phyloP scores from a whole-genome alignment of 2,329 filamentous ascomycete species.

The Venturia effusa region DNA sequence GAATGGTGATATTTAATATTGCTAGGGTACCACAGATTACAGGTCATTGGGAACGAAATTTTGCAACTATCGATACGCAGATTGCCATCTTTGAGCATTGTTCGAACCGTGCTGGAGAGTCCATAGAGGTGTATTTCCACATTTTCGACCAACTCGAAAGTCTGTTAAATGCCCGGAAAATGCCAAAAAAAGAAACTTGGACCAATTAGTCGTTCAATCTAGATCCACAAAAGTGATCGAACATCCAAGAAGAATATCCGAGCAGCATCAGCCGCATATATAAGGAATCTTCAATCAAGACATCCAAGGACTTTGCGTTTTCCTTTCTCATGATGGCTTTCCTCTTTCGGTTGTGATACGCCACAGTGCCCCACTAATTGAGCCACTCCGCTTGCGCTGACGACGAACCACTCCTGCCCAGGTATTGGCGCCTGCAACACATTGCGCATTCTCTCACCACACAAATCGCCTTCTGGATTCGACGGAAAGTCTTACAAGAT shows the following conservation, averaged over 20 bases:
- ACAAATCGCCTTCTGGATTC: not conserved
- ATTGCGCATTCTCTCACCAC: not conserved
- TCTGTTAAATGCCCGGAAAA: no score
- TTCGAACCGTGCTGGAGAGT: no score
- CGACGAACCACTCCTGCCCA: not conserved
- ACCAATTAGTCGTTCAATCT: not conserved
- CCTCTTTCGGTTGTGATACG: not conserved
- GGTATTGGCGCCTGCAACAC: not conserved
- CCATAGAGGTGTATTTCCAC: no score
- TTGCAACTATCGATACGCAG: no score
- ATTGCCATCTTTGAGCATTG: no score
- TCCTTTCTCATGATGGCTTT: not conserved
- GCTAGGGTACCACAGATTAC: no score
- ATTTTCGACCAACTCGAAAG: no score
- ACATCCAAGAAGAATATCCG: no score
- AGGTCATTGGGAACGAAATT: no score
- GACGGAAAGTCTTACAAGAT: slow-evolving; percentile 1
- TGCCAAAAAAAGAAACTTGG: no score
- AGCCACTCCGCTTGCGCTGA: not conserved
- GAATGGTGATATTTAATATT: no score
- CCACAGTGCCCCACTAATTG: not conserved
- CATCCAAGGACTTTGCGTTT: not conserved
- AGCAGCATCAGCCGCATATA: no score
- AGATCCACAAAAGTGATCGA: not conserved
- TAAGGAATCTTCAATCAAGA: not conserved